phyloP scores from a whole-genome alignment of 306 rosid genomes.

The Gillenia trifoliata region DNA sequence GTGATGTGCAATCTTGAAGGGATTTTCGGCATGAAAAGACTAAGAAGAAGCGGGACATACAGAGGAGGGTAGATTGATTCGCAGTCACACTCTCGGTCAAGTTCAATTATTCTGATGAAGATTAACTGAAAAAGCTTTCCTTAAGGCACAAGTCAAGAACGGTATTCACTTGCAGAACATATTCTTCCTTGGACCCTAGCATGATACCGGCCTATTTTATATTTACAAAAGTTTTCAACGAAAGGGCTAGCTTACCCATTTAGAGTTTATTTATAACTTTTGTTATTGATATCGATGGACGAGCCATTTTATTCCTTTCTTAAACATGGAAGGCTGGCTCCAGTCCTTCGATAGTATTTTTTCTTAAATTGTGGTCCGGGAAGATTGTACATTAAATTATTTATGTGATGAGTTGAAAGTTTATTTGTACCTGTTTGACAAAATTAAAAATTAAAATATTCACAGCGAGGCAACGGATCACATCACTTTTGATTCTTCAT shows the following conservation, averaged over 20 bases:
- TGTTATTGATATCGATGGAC: neutral
- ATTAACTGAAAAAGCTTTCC: conserved; percentile 26
- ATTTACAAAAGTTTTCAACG: neutral
- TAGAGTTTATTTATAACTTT: neutral
- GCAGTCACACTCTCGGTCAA: conserved; percentile 73
- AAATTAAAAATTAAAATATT: too few relatives aligned
- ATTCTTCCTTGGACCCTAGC: neutral
- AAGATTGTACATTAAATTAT: too few relatives aligned
- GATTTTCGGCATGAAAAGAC: conserved; percentile 95
- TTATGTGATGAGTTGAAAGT: too few relatives aligned
- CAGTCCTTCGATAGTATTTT: neutral
- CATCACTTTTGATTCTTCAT: too few relatives aligned
- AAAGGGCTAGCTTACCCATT: neutral
- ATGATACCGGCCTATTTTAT: neutral
- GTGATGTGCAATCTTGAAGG: too few relatives aligned
- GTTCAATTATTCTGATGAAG: conserved; percentile 82
- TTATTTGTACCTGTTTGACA: too few relatives aligned
- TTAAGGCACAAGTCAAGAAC: neutral
- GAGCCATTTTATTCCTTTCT: neutral
- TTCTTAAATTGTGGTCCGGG: neutral
- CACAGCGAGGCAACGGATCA: too few relatives aligned
- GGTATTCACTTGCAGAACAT: neutral
- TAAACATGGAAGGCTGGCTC: neutral
- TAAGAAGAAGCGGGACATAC: conserved; percentile 87
- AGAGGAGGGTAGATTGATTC: conserved; percentile 87